Conservation (phyloP, 192 early-diverging fungal species). For the Kappamyces sp. region DNA sequence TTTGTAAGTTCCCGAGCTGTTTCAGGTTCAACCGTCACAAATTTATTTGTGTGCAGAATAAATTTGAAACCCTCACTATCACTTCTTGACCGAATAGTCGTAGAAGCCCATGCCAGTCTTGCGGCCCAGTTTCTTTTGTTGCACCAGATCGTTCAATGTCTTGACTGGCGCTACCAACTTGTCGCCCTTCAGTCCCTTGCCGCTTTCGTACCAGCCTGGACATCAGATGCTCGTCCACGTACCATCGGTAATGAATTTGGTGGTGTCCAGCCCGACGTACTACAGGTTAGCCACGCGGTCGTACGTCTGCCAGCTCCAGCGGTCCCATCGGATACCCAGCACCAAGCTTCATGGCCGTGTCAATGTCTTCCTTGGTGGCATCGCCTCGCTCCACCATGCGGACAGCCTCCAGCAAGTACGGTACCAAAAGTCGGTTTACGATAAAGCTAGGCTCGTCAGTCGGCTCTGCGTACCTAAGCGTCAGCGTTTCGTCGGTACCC, state of each 20-base stretch:
- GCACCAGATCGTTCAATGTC: conserved; percentile 68
- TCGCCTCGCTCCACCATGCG: conserved; percentile 88
- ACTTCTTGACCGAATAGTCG: conserved; percentile 52
- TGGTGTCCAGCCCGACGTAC: conserved; percentile 93
- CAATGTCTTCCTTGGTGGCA: conserved; percentile 77
- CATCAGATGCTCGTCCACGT: no score
- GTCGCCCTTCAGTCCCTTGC: conserved; percentile 69
- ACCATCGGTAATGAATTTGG: conserved; percentile 93
- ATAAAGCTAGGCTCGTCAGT: conserved; percentile 51
- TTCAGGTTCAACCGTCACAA: no score
- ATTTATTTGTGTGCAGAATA: no score
- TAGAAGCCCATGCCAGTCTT: conserved; percentile 87
- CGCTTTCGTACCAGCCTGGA: conserved; percentile 85
- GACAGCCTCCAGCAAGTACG: conserved; percentile 94
- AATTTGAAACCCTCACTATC: no score
- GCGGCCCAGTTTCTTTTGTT: conserved; percentile 69
- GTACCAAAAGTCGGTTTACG: conserved; percentile 92
- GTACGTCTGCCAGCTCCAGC: conserved; percentile 70
- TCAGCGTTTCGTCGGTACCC: no score
- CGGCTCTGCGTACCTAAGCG: no score
- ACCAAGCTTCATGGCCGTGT: conserved; percentile 95
- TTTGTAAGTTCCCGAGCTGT: no score
- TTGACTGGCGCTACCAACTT: conserved; percentile 65
- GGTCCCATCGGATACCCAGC: conserved; percentile 97
- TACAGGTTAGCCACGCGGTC: conserved; percentile 26